Evolutionary conservation across 805 yeast genomes (phyloP), one percentile per base, ranked within the genome.

Genomic region (Sungouiozyma intestinalis): DNA sequence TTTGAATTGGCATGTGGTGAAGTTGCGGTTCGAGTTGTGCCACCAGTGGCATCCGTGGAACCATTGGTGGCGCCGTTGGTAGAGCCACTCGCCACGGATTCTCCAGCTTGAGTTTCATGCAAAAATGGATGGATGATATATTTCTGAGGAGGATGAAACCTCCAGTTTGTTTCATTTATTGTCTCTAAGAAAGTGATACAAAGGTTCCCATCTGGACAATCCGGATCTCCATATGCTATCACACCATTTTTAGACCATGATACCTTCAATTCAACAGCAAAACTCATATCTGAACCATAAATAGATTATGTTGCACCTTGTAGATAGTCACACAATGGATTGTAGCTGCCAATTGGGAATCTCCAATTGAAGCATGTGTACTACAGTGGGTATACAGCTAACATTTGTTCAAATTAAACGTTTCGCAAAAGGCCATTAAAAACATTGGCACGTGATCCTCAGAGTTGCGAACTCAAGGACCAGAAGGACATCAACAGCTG

Each of bases 191-290:
- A 78, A 0, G 94, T 79, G 45, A 85, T 63, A 38, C 67, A 64
- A 17, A 85, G 54, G 45, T 70, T 71, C 6, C 60, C 52, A 31
- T 58, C 52, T 16, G 58, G 51, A 38, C 60, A 60, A 33, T 48
- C 53, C 33, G 68, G 62, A 42, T 73, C 69, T 5, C 77, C 64
- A 51, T 81, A 85, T 1, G 95, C 94, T 27, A 88, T 73, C 50
- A 85, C 76, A 13, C 96, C 96, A 49, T 79, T 82, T 49, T 78
- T 75, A 9, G 94, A 83, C 95, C 95, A 86, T 9, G 85, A 72
- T 8, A 81, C 69, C 38, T 46, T 47, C 34, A 52, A 45, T 35
- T 51, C 51, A 13, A 48, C 51, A 11, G 48, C 20, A 16, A 42
- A 43, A 33, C 33, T 45, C 54, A 51, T 52, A 34, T 15, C 13